phyloP scores from a whole-genome alignment of 257 asterid species.

The Solanum stenotomum region DNA sequence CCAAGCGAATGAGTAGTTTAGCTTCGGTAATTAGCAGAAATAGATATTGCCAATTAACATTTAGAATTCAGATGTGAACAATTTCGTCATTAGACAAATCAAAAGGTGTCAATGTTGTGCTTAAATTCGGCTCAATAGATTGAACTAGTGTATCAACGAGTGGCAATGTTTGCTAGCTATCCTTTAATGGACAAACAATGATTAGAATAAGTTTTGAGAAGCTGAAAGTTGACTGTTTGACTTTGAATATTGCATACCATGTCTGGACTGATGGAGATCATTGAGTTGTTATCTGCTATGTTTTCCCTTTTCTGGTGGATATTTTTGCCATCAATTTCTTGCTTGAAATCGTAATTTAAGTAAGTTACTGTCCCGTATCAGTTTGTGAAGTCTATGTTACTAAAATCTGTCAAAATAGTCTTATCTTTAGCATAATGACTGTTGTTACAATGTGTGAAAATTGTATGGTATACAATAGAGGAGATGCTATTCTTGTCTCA shows the following conservation, averaged over 20 bases:
- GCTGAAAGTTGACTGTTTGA: background rate
- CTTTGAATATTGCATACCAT: background rate
- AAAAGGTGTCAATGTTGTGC: background rate
- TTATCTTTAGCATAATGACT: background rate
- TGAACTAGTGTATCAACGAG: background rate
- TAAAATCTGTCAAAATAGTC: background rate
- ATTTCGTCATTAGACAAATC: background rate
- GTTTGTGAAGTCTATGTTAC: background rate
- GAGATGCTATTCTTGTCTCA: background rate
- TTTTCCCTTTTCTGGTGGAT: background rate
- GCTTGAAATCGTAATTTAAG: background rate
- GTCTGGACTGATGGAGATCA: background rate
- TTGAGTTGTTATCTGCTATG: background rate
- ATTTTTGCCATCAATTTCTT: background rate
- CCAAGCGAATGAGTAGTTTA: background rate
- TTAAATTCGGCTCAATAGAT: background rate
- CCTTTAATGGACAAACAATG: background rate
- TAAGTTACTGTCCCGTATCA: background rate
- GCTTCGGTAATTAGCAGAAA: background rate
- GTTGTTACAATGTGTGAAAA: background rate
- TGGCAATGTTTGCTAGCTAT: background rate
- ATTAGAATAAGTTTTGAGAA: background rate
- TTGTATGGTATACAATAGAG: background rate
- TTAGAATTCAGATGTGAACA: background rate
- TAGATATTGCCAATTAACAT: background rate